Base-by-base conservation (phyloP, 306 rosid genomes). In the Malus sieversii region DNA sequence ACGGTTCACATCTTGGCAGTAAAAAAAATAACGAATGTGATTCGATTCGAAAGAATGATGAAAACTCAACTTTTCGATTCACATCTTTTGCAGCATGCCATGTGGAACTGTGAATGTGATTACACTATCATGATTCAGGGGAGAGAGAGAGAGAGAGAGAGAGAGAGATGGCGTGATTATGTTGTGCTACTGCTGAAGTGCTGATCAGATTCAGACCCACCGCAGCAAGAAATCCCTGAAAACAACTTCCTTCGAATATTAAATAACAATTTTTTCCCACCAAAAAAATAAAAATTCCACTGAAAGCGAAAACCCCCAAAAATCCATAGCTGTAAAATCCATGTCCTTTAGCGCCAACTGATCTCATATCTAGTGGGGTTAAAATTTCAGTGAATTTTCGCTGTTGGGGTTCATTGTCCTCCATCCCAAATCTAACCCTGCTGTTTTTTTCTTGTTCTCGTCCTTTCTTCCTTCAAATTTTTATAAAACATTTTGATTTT, bases 301-400 rank as follows among this genome's bases (percentile, higher is more conserved):
- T 57, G 66, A 79, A 72, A 72, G 19, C 64, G 44, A 83, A 88
- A 66, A 15, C 73, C 57, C 57, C 77, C 59, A 81, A 78, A 85
- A 77, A 73, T 64, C 85, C 74, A 76, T 91, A 87, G 94, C 94
- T 88, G 91, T 86, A 74, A 82, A 48, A 51, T 76, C 60, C 80
- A 81, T 80, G 85, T 87, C 90, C 58, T 52, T 12, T 81, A 77
- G 82, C 77, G 79, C 74, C 16, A 79, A 79, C 30, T 59, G 48
- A 78, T 52, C 78, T 65, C 62, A 72, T 66, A 30, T 68, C 40
- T 25, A 42, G 61, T 46, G 78, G 72, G 76, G 82, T 66, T 71
- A n/a, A 45, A 32, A 12, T 60, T n/a, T 52, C 40, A 35, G 65
- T 84, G 86, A 70, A 82, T n/a, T 80, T 82, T 80, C 76, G 77